Evolutionary conservation across 1,284 basidiomycete species (phyloP), one percentile per base, ranked within the genome.

Genomic region (Xerocomus amazonicus): DNA sequence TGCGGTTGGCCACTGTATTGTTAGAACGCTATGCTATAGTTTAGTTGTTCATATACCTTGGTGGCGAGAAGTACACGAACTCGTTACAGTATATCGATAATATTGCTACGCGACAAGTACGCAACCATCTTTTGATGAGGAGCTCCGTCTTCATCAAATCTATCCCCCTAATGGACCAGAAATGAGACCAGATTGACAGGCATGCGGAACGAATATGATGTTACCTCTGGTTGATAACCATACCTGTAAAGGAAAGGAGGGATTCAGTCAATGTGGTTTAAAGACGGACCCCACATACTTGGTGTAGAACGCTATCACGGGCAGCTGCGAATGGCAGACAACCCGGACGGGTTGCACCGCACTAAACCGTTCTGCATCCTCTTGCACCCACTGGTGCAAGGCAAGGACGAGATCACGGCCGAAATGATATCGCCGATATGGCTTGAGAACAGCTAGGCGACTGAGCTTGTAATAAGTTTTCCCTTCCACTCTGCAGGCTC

Each of bases 121-220:
- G 75, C 67, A 54, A 82, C 75, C 87, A 90, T 87, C 67, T 79
- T 81, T 65, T 88, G 86, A 76, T 90, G 87, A 50, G 84, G 86
- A 58, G 77, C 84, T 38, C 87, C 87, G 52, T 90, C 87, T 67
- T 90, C 87, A 65, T 90, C 84, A 68, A 88, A 90, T 62, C 83
- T 77, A 34, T 77, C 75, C 51, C 87, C 88, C 85, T 90, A 27
- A 17, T 28, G 61, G 47, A 47, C 48, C 50, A 51, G 56, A 44
- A 51, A 52, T 59, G 52, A 55, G 48, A 34, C 38, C 35, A 53
- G 42, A 52, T 57, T 53, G 50, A 60, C 59, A 48, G 47, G 34
- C 44, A 47, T 3, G 47, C 19, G 8, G 35, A 45, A 13, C 2
- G 52, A 44, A 45, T 23, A 4, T 4, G 48, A 55, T 35, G 54